phyloP scores from a whole-genome alignment of 495 filamentous ascomycete genomes.

The Lichina pygmaea region DNA sequence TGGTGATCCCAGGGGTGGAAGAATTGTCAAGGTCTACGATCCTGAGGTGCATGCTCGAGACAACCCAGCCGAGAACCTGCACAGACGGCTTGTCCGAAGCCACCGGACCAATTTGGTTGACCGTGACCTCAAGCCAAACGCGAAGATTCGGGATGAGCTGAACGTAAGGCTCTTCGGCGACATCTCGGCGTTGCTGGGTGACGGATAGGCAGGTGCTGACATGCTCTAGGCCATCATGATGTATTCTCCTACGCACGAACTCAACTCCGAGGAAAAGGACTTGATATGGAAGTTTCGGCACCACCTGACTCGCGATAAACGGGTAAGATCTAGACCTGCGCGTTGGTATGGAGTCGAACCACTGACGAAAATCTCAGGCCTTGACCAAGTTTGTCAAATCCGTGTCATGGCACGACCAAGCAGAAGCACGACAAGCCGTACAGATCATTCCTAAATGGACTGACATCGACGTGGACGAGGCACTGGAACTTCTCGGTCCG shows the following conservation, averaged over 20 bases:
- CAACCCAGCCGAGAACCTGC: conserved; percentile 90
- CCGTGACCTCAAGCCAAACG: conserved; percentile 81
- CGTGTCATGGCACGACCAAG: conserved; percentile 73
- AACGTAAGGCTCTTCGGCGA: conserved; percentile 18
- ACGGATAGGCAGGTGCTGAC: background rate
- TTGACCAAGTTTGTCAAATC: conserved; percentile 96
- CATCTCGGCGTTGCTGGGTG: background rate
- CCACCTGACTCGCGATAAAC: conserved; percentile 75
- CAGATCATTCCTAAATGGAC: conserved; percentile 85
- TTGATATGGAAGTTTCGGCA: conserved; percentile 91
- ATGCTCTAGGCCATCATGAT: conserved; percentile 34
- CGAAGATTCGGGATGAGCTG: conserved; percentile 83
- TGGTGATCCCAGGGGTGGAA: conserved; percentile 22
- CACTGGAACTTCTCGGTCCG: conserved; percentile 77
- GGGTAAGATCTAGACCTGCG: conserved; percentile 9
- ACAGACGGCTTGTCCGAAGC: conserved; percentile 69
- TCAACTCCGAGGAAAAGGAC: conserved; percentile 79
- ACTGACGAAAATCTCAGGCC: conserved; percentile 15
- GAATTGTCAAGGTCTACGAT: conserved; percentile 68
- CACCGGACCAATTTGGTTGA: conserved; percentile 83
- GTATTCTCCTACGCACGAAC: conserved; percentile 72
- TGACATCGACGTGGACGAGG: conserved; percentile 91
- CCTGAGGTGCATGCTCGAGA: conserved; percentile 69
- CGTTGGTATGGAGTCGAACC: background rate
- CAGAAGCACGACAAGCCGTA: conserved; percentile 67